Conservation (phyloP, 208 protist genomes). For the Strigomonas oncopelti region DNA sequence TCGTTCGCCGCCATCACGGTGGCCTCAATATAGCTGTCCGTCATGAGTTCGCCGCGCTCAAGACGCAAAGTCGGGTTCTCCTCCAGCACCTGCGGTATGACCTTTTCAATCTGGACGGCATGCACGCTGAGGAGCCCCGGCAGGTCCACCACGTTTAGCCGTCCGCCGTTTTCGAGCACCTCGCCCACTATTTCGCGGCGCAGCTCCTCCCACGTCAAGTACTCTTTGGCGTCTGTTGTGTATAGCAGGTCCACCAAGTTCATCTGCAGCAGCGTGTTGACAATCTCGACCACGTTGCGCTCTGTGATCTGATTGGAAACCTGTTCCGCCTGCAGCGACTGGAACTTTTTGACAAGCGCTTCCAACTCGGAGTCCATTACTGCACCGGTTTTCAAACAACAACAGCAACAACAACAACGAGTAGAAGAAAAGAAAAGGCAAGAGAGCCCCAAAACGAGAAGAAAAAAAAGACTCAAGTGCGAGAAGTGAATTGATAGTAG, state of each 20-base stretch:
- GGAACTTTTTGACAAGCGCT: conserved; percentile 66
- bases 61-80: conserved; percentile 39
- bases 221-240: conserved; percentile 80
- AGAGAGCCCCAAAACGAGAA: not conserved
- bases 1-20: conserved; percentile 47
- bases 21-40: conserved; percentile 54
- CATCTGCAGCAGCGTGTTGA: conserved; percentile 60
- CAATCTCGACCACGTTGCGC: conserved; percentile 80
- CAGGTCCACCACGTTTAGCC: conserved; percentile 73
- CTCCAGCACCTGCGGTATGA: conserved; percentile 59
- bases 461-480: conserved; percentile 8
- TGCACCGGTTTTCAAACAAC: not conserved
- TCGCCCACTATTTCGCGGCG: conserved; percentile 74
- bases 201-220: conserved; percentile 78
- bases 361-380: conserved; percentile 54
- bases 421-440: not conserved
- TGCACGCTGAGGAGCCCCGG: conserved; percentile 69
- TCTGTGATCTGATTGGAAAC: conserved; percentile 68
- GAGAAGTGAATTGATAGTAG: no score
- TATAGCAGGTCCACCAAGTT: conserved; percentile 73
- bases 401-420: not conserved
- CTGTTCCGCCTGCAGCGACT: conserved; percentile 58
- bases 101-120: conserved; percentile 59
- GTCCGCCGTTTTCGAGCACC: conserved; percentile 61
- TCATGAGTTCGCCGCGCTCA: conserved; percentile 68